Percentiles rank a stretch among this genome's conserved stretches.
Evolutionary conservation across 208 protist genomes (phyloP).

Genomic region (Novymonas esmeraldas): DNA sequence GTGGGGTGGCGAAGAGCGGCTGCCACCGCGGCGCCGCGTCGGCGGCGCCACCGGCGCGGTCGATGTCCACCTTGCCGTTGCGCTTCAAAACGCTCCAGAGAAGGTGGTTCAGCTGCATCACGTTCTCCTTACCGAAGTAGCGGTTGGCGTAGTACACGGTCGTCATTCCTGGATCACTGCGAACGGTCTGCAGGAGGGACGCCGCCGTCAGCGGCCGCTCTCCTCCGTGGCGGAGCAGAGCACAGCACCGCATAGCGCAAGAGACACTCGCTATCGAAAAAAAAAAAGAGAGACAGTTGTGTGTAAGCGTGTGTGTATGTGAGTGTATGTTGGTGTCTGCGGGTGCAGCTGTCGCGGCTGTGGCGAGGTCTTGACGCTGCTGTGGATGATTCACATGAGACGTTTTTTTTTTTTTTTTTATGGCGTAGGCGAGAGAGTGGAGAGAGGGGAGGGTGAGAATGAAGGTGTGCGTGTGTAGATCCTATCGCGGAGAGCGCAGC

Average conservation of each 20-base stretch:
- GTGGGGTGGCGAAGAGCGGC: constrained; percentile 61
- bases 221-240: constrained; percentile 6
- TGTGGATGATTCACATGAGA: no score
- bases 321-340: not conserved
- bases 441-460: not conserved
- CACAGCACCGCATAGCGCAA: constrained; percentile 16
- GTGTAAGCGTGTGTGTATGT: not conserved
- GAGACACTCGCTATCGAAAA: not conserved
- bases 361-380: no score
- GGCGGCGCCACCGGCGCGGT: constrained; percentile 60
- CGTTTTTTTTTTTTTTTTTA: no score
- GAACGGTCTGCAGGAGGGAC: constrained; percentile 69
- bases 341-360: no score
- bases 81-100: constrained; percentile 84
- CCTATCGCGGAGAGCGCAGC: no score
- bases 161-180: constrained; percentile 84
- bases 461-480: no score
- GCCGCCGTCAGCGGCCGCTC: constrained; percentile 46
- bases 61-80: constrained; percentile 70
- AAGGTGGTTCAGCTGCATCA: constrained; percentile 70
- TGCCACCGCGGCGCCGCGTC: constrained; percentile 73
- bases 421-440: no score
- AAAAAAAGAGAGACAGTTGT: constrained; percentile 2
- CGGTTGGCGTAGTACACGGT: constrained; percentile 85
- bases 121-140: constrained; percentile 71